phyloP scores from a whole-genome alignment of 257 asterid species.

The Echites panduratus region DNA sequence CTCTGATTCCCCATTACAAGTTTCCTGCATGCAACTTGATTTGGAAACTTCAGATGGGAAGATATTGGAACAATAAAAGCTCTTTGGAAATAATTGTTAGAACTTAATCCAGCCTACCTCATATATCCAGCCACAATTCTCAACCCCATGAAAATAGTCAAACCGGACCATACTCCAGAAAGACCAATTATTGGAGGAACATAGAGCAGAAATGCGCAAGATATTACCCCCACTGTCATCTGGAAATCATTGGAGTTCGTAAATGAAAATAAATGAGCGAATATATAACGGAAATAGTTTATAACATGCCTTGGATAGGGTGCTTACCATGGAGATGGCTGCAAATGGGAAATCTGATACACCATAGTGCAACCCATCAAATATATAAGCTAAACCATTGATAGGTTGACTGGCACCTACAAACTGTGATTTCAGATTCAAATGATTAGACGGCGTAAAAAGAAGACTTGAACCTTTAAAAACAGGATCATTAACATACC shows the following conservation, averaged over 20 bases:
- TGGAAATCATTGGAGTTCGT: background rate
- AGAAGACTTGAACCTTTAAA: background rate
- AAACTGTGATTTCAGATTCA: constrained; percentile 16
- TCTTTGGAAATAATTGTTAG: background rate
- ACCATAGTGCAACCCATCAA: constrained; percentile 28
- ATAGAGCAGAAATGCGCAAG: constrained; percentile 35
- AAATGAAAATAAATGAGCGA: background rate
- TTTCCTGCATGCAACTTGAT: background rate
- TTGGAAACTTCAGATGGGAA: background rate
- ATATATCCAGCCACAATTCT: constrained; percentile 33
- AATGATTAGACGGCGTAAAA: background rate
- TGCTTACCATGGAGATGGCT: constrained; percentile 31
- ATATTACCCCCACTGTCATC: constrained; percentile 33
- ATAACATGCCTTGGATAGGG: background rate
- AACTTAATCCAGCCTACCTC: constrained; percentile 21
- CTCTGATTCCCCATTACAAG: too few species aligned
- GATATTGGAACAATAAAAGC: background rate
- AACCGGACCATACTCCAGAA: constrained; percentile 41
- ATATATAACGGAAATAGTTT: background rate
- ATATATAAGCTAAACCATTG: constrained; percentile 30
- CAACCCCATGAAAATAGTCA: constrained; percentile 40
- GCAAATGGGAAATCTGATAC: constrained; percentile 35
- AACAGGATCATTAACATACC: constrained; percentile 12
- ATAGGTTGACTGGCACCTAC: constrained; percentile 39
- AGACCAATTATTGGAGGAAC: constrained; percentile 37